Evolutionary conservation across 2,329 filamentous ascomycete species (phyloP), one percentile per base, ranked within the genome.

Genomic region (Sporothrix pallida): DNA sequence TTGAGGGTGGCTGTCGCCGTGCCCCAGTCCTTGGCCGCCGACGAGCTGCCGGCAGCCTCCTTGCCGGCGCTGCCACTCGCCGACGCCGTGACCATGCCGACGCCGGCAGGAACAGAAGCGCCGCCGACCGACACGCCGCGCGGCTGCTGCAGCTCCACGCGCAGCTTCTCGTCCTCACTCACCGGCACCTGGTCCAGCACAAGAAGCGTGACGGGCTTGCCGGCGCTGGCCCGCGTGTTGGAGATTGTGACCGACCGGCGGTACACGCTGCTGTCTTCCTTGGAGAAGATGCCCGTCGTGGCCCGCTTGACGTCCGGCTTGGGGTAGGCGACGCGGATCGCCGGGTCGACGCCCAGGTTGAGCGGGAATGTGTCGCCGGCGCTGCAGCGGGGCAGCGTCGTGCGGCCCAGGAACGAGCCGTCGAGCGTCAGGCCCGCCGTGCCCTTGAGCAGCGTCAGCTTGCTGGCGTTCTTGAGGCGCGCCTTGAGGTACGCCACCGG

Each of bases 161-260:
- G 82, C 6, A 91, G 80, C 56, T 84, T 82, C 78, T 90, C 88
- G 72, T 91, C 88, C 78, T 90, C 85, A 26, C 85, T 88, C n/a
- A 90, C 82, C 2, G 89, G 89, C 1, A 90, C 82, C 80, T 91
- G 89, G 75, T 91, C 89, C 2, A 88, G 78, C 37, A 91, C 85
- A 0, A 86, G 81, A 1, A 91, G 56, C 1, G 83, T 83, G 15
- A 87, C 82, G 0, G 83, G 78, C 75, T 82, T 82, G 17, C 78
- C 79, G 0, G 81, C 75, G 2, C 78, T 71, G 6, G 81, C 81
- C 10, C 83, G 82, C 1, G 86, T 87, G 78, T 90, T 90, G 37
- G 83, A 82, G 12, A 90, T 78, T 2, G 82, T 85, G 42, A 88
- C 77, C 42, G 79, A 80, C 2, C 88, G 87, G 1, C 79, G 83